Evolutionary conservation across 2,329 filamentous ascomycete species (phyloP).

Genomic region (Dissoconium aciculare): DNA sequence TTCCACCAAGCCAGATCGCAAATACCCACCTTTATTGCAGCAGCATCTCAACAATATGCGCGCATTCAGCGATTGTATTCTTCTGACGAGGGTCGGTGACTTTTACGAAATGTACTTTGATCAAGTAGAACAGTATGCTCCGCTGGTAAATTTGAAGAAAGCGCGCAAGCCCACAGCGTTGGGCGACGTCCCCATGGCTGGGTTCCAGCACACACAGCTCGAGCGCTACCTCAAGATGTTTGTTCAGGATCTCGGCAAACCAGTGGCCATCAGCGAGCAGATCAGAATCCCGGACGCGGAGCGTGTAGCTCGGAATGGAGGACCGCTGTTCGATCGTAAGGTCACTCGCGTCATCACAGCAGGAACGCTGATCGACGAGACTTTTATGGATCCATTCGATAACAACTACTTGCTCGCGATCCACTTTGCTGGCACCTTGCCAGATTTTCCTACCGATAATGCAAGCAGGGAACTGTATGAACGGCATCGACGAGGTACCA

Average conservation of each 20-base stretch:
- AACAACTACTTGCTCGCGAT: constrained; percentile 88
- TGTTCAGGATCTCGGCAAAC: constrained; percentile 77
- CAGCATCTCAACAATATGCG: constrained; percentile 81
- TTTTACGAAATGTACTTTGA: constrained; percentile 98
- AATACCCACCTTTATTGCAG: constrained; percentile 75
- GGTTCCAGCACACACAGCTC: constrained; percentile 85
- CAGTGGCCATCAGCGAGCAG: constrained; percentile 90
- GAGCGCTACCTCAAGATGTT: constrained; percentile 86
- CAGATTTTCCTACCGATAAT: constrained; percentile 3
- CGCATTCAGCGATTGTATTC: constrained; percentile 76
- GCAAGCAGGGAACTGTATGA: constrained; percentile 15
- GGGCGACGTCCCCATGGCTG: constrained; percentile 77
- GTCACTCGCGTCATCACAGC: constrained; percentile 84
- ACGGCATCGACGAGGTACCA: constrained; percentile 24
- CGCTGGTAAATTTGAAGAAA: constrained; percentile 76
- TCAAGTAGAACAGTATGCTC: constrained; percentile 78
- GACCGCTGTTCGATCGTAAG: constrained; percentile 67
- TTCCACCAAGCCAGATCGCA: constrained; percentile 29
- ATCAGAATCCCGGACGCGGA: constrained; percentile 46
- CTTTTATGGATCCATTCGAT: constrained; percentile 85
- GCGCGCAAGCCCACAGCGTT: constrained; percentile 64
- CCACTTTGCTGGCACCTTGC: constrained; percentile 35
- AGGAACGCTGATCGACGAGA: constrained; percentile 91
- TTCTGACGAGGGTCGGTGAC: constrained; percentile 81
- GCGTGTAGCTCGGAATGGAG: constrained; percentile 54